These are phyloP conservation scores for Croton laevigatus DNA, from an alignment of 441 rosid species.

Conservation along the genomic window DNA sequence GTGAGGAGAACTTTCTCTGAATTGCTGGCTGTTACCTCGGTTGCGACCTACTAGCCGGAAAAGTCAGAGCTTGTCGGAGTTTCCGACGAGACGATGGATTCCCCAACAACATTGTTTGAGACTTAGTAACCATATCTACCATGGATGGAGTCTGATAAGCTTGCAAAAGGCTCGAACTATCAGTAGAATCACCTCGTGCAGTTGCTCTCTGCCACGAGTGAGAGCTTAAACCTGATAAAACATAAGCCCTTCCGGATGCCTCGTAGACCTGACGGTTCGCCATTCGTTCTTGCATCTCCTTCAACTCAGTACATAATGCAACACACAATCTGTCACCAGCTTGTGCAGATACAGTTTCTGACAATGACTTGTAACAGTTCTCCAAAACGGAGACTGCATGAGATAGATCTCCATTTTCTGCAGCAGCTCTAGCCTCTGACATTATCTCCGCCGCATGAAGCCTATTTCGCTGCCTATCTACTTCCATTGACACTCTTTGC, in stretches of 20 bases:
- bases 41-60: slow-evolving; percentile 54
- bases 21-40: slow-evolving; percentile 43
- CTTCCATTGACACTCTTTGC: slow-evolving; percentile 61
- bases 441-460: slow-evolving; percentile 78
- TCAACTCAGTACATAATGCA: slow-evolving; percentile 73
- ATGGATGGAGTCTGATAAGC: slow-evolving; percentile 88
- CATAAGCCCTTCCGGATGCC: slow-evolving; percentile 88
- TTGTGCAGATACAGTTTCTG: slow-evolving; percentile 59
- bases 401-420: slow-evolving; percentile 70
- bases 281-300: slow-evolving; percentile 96
- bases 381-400: slow-evolving; percentile 66
- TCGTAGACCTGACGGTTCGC: slow-evolving; percentile 78
- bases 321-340: slow-evolving; percentile 62
- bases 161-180: slow-evolving; percentile 65
- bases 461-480: slow-evolving; percentile 85
- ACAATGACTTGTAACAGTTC: slow-evolving; percentile 44
- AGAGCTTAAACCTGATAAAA: slow-evolving; percentile 92
- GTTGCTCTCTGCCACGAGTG: slow-evolving; percentile 99
- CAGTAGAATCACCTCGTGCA: slow-evolving; percentile 87
- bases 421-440: slow-evolving; percentile 66
- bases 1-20: slow-evolving; percentile 20
- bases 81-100: slow-evolving; percentile 59
- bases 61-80: slow-evolving; percentile 60
- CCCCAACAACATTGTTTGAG: slow-evolving; percentile 60
- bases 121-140: slow-evolving; percentile 80